Base-by-base conservation (phyloP, 129 eudicot species). In the Silybum marianum region DNA sequence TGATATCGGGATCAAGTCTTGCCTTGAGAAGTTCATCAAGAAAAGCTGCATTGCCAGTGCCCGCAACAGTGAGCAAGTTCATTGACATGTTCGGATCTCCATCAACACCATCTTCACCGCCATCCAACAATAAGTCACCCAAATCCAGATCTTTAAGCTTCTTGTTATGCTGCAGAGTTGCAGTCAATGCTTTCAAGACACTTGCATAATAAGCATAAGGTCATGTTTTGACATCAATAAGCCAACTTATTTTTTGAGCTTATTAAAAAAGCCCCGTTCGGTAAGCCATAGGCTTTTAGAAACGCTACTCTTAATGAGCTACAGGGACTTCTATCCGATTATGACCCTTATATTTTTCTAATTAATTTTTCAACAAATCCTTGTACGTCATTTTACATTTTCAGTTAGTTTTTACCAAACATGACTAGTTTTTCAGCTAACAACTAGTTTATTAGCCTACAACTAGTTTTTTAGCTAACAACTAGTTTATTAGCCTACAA, bases 21-120 rank as follows among this genome's bases (percentile, higher is more conserved):
- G 93, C 97, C 78, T 88, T 94, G 16, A 94, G 95, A 80, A 94
- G 97, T 88, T 91, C 97, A 73, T 90, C 94, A 67, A 94, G 95
- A 82, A 94, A 91, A 14, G 97, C 95, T 46, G 93, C 95, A 82
- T 94, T 94, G 18, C 98, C 98, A 3, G 98, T 94, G 16, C 88
- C 84, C 18, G 97, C 92, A 82, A 90, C 95, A 11, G 95, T 88
- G 14, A 91, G 85, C 86, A 94, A 84, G 87, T 91, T 94, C 68
- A 91, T 84, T 9, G 95, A 88, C 93, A 94, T 90, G 80, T 86
- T 88, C 8, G 91, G 87, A 71, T 94, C 95, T 66, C 90, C 90
- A 79, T 90, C 93, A 23, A 48, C 32, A 79, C 88, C 88, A 23
- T 90, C 93, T 23, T 90, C 93, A 65, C 83, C 97, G 6, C 87